A percentile compares a stretch with the other conserved stretches of the same genome.
Evolutionary conservation across 116 monocot genomes (phyloP).

Genomic region (Cymodocea nodosa): DNA sequence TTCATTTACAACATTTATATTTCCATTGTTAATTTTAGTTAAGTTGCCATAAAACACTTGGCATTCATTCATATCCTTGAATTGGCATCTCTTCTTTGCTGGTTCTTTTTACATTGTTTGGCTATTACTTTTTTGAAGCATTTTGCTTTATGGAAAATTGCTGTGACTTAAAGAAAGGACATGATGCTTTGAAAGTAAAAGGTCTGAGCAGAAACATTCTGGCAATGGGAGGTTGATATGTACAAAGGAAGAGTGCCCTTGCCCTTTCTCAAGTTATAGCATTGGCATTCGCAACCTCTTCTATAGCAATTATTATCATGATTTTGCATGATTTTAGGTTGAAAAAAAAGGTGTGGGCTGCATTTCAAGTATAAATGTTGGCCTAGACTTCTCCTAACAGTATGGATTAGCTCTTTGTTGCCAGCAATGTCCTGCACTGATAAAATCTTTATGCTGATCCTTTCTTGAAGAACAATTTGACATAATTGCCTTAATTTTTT

Average conservation of each 20-base stretch:
- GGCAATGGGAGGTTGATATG: background rate
- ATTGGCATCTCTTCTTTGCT: too few species aligned
- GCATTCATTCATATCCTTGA: too few species aligned
- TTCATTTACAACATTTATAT: too few species aligned
- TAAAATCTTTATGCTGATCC: slow-evolving; percentile 3
- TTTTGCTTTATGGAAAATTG: background rate
- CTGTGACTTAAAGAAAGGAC: background rate
- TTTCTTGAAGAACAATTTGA: background rate
- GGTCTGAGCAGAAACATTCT: slow-evolving; percentile 1
- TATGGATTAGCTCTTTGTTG: background rate
- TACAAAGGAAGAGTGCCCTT: slow-evolving; percentile 5
- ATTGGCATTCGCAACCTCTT: slow-evolving; percentile 81
- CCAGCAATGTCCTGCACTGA: slow-evolving; percentile 2
- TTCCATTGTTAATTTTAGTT: too few species aligned
- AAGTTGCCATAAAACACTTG: too few species aligned
- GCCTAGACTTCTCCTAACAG: slow-evolving; percentile 73
- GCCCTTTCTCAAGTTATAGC: slow-evolving; percentile 56
- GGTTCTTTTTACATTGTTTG: too few species aligned
- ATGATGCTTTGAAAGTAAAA: slow-evolving; percentile 9
- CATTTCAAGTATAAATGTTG: slow-evolving; percentile 31
- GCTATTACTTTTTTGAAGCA: too few species aligned
- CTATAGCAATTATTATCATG: slow-evolving; percentile 41
- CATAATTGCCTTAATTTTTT: too few species aligned
- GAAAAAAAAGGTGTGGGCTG: slow-evolving; percentile 78
- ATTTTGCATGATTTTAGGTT: slow-evolving; percentile 33